Evolutionary conservation across 495 filamentous ascomycete species (phyloP), one percentile per base, ranked within the genome.

Genomic region (Xylaria cubensis): DNA sequence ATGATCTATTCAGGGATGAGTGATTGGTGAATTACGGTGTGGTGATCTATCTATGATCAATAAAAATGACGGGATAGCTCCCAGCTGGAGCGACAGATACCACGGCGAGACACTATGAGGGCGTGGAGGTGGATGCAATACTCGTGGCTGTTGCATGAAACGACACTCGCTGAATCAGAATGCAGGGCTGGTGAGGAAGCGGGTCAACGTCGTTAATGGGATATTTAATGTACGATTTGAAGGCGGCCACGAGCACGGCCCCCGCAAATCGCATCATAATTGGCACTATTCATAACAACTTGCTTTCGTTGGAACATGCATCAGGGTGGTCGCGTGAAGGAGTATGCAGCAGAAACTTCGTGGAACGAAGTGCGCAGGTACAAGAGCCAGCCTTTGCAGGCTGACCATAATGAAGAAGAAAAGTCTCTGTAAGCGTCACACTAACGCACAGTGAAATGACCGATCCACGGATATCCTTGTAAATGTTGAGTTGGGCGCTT

Each of bases 401-500:
- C 70, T 66, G 51, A 76, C 75, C 76, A 81, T 73, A 79, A 77
- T 77, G 78, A 75, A 77, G 67, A 63, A 55, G 74, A 67, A 73
- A 74, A 70, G 61, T 70, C 72, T 72, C 64, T 71, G 74, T 75
- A 75, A 29, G 78, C 64, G 74, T 75, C 70, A 70, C 72, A 77
- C 67, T 72, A 56, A 71, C 48, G 59, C 69, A 55, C 17, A 44
- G 72, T 50, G 74, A 74, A 64, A 71, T 75, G 70, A 76, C 56
- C 55, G 69, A 46, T 75, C 77, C 77, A 73, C 72, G 69, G 72
- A 67, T 74, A 84, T 78, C 83, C 84, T 77, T 84, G 83, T 75
- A 74, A 74, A 64, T 64, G 72, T 34, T 74, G 71, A 81, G 77
- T 79, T 73, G 80, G 85, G 85, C 85, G 85, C 85, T 82, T 86